Evolutionary conservation across 495 filamentous ascomycete genomes (phyloP).

Genomic region (Penicillium canariense): DNA sequence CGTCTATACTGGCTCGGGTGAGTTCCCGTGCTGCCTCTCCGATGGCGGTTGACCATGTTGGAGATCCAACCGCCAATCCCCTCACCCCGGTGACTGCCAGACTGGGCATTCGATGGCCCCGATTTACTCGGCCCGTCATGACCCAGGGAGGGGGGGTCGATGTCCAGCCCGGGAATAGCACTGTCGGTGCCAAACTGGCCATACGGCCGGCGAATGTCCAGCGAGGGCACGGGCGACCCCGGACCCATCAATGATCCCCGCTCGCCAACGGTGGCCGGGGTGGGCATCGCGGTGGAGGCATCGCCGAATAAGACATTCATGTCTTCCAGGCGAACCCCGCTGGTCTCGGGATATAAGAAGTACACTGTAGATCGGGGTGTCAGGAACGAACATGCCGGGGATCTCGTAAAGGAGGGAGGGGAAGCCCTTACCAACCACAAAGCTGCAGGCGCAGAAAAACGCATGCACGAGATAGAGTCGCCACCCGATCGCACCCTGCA

Average conservation of each 20-base stretch:
- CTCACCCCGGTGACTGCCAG: constrained; percentile 40
- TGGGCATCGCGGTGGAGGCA: constrained; percentile 74
- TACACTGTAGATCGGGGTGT: constrained; percentile 62
- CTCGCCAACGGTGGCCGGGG: constrained; percentile 67
- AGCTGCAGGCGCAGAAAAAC: constrained; percentile 95
- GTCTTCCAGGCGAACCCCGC: constrained; percentile 90
- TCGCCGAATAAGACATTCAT: constrained; percentile 93
- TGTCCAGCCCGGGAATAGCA: constrained; percentile 70
- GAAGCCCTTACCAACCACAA: constrained; percentile 80
- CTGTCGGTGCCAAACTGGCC: constrained; percentile 53
- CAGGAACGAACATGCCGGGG: not conserved
- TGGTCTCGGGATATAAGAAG: constrained; percentile 95
- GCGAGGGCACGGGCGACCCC: constrained; percentile 72
- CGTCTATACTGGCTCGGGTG: constrained; percentile 58
- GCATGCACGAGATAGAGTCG: constrained; percentile 91
- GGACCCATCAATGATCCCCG: constrained; percentile 69
- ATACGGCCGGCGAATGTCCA: constrained; percentile 64
- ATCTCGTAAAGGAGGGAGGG: not conserved
- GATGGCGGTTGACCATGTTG: constrained; percentile 56
- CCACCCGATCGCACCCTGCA: constrained; percentile 90
- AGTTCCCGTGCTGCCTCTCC: constrained; percentile 43
- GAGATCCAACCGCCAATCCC: constrained; percentile 70
- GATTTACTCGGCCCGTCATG: constrained; percentile 48
- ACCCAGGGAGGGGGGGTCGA: constrained; percentile 60
- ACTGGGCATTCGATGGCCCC: constrained; percentile 29